Conservation (phyloP, 1,284 basidiomycete genomes). For the Heliocybe sulcata region DNA sequence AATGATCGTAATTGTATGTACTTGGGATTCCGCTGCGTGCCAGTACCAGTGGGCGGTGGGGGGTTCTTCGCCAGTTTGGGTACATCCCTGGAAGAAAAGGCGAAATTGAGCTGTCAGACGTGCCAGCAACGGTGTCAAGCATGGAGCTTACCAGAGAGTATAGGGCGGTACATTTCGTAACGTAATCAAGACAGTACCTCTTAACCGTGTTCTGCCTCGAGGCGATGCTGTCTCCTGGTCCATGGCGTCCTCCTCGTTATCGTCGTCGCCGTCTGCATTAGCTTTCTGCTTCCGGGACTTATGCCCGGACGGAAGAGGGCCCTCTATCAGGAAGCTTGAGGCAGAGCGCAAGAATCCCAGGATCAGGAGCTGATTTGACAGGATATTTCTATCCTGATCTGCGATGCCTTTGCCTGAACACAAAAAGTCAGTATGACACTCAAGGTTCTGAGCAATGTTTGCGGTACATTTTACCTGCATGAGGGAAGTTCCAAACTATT, state of each 20-base stretch:
- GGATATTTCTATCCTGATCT: conserved; percentile 91
- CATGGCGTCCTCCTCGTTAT: conserved; percentile 19
- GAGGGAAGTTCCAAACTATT: conserved; percentile 96
- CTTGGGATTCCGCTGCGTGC: conserved; percentile 47
- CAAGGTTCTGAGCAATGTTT: not conserved
- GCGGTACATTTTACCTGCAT: conserved; percentile 64
- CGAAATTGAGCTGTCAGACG: conserved; percentile 1
- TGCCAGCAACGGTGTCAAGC: too few species aligned
- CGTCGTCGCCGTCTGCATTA: conserved; percentile 31
- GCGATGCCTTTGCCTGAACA: conserved; percentile 81
- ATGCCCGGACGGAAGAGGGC: conserved; percentile 41
- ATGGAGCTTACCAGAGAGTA: conserved; percentile 63
- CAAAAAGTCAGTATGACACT: conserved; percentile 7
- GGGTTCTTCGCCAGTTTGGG: conserved; percentile 76
- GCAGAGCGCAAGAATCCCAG: conserved; percentile 81
- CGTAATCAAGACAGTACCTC: conserved; percentile 80
- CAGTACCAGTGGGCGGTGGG: conserved; percentile 36
- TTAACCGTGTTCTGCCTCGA: conserved; percentile 12
- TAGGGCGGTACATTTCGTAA: conserved; percentile 86
- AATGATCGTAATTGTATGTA: conserved; percentile 82
- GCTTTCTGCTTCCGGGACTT: conserved; percentile 36
- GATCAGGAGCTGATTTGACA: conserved; percentile 87
- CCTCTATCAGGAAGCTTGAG: conserved; percentile 53
- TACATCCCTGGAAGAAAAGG: conserved; percentile 50
- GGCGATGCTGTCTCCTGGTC: conserved; percentile 13